Evolutionary conservation across 1,139 yeast genomes (phyloP), one percentile per base, ranked within the genome.

Genomic region (Suhomyces bokatorum): DNA sequence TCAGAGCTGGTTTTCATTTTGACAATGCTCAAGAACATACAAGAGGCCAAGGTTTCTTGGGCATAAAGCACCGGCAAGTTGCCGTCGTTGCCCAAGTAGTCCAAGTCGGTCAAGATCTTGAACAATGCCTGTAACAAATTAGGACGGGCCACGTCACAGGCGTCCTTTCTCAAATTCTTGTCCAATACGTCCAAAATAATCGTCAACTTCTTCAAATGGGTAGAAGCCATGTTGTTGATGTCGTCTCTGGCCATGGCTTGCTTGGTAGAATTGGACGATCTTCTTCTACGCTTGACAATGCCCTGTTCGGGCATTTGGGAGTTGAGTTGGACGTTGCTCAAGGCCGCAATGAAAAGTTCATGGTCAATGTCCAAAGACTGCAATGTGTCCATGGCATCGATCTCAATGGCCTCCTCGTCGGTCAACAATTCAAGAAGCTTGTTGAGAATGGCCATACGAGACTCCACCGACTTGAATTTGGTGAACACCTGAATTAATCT

Each of bases 41-140:
- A 87, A 41, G 88, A 80, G 2, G 97, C 95, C 53, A 93, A 71
- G 0, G 93, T 81, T 63, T 93, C 98, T 66, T 93, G 96, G 2
- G 96, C 86, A 58, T 91, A 93, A 39, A 87, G 73, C 5, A 91
- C 93, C 8, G 99, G 97, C 48, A 93, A 73, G 48, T 89, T 88
- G 31, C 97, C 96, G 61, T 91, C 98, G 50, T 83, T 83, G 40
- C 96, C 97, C 46, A 93, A 74, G 34, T 95, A 83, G 60, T 91
- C 90, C 55, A 91, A 75, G 61, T 93, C 98, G 40, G 95, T 85
- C 42, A 93, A 75, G 37, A 88, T 77, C 50, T 78, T 80, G 67
- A 95, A 89, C 54, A 78, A 76, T 38, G 77, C 78, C 56, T 73
- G 77, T 57, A 78, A 73, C 48, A 83, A 69, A 34, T 70, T 80